Conservation (phyloP, 371 early-diverging fungal genomes). For the Zychaea mexicana region DNA sequence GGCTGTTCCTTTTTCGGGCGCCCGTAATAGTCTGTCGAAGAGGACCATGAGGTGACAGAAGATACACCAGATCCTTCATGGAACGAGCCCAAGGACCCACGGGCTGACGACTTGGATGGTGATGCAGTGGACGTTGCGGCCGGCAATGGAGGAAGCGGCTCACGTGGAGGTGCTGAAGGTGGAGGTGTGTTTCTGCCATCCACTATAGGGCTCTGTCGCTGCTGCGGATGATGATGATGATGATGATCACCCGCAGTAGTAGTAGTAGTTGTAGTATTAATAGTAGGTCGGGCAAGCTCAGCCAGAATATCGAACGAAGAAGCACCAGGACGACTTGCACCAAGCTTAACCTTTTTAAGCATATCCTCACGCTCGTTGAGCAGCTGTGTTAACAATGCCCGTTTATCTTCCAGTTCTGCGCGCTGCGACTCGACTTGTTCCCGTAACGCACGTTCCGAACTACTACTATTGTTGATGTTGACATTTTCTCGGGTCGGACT, state of each 20-base stretch:
- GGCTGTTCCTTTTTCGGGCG: background rate
- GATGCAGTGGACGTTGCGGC: constrained; percentile 1
- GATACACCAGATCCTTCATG: constrained; percentile 8
- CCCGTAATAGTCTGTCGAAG: constrained; percentile 11
- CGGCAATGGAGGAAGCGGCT: constrained; percentile 35
- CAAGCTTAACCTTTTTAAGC: constrained; percentile 13
- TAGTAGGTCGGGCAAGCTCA: constrained; percentile 19
- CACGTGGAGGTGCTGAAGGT: constrained; percentile 27
- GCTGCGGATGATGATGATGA: background rate
- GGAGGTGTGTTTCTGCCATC: constrained; percentile 24
- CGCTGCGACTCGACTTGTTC: constrained; percentile 42
- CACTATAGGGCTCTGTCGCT: background rate
- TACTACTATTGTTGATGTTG: background rate
- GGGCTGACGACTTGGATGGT: constrained; percentile 10
- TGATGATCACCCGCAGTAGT: background rate
- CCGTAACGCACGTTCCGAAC: constrained; percentile 9
- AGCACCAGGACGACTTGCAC: background rate
- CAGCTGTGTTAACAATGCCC: constrained; percentile 33
- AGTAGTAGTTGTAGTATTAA: background rate
- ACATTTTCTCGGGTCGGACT: background rate
- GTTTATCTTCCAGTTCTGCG: constrained; percentile 40
- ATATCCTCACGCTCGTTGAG: constrained; percentile 40
- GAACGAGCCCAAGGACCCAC: constrained; percentile 13
- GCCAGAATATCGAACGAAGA: constrained; percentile 40
- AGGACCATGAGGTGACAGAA: constrained; percentile 27